Percentiles rank a stretch among this genome's conserved stretches.
Evolutionary conservation across 108 stramenopile species (phyloP).

Genomic region (Pinguiococcus pyrenoidosus): DNA sequence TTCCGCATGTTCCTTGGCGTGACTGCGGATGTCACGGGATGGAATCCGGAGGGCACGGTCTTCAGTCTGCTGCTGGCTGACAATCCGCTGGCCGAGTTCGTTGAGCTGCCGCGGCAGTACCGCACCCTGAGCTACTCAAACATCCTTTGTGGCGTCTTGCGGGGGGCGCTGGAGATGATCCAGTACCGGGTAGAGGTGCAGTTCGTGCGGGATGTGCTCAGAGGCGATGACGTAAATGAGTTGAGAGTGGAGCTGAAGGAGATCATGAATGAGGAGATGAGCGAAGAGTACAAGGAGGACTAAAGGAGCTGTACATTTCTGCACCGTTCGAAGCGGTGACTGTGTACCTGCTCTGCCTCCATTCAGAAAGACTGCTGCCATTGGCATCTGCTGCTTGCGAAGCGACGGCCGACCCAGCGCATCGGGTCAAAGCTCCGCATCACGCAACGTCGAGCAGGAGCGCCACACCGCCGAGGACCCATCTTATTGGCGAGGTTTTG

Average conservation of each 20-base stretch:
- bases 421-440: no score
- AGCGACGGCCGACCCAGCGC: no score
- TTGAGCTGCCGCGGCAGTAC: conserved; percentile 68
- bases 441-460: no score
- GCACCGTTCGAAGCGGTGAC: no score
- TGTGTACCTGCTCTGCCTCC: no score
- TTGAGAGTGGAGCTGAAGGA: conserved; percentile 45
- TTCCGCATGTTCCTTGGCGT: conserved; percentile 91
- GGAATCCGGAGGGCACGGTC: conserved; percentile 45
- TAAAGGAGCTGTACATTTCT: no score
- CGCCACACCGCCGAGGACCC: no score
- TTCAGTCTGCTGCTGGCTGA: conserved; percentile 66
- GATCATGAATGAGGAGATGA: conserved; percentile 22
- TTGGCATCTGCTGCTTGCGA: no score
- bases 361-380: no score
- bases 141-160: conserved; percentile 73
- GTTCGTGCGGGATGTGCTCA: conserved; percentile 57
- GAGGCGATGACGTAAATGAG: conserved; percentile 78
- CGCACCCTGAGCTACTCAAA: conserved; percentile 63
- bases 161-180: conserved; percentile 76
- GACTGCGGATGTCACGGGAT: conserved; percentile 55
- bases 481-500: no score
- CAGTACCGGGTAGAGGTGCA: conserved; percentile 51
- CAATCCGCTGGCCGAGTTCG: conserved; percentile 81
- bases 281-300: conserved; percentile 32